Percentiles rank a stretch among this genome's conserved stretches.
phyloP scores from a whole-genome alignment of 2,329 filamentous ascomycete genomes.

The Verticillium tricorpus region DNA sequence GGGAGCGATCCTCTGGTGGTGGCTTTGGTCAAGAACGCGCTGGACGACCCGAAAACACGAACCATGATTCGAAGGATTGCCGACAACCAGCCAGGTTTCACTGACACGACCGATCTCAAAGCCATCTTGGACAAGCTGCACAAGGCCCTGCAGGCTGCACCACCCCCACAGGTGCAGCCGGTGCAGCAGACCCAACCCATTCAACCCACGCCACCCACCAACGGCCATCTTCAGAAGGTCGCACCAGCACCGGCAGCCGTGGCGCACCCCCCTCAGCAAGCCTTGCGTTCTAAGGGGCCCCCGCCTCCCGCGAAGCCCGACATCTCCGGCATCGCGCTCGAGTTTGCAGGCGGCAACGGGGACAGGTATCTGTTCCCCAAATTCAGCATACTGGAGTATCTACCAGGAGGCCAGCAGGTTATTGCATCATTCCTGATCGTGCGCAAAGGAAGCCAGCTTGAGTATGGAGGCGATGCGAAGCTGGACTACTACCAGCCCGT shows the following conservation, averaged over 20 bases:
- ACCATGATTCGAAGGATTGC: conserved; percentile 52
- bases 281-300: conserved; percentile 56
- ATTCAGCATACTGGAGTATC: conserved; percentile 69
- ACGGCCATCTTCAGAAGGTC: conserved; percentile 18
- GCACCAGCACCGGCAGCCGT: conserved; percentile 5
- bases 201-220: conserved; percentile 20
- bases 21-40: conserved; percentile 49
- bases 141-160: conserved; percentile 33
- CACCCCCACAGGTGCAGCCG: conserved; percentile 13
- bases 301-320: conserved; percentile 51
- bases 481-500: conserved; percentile 75
- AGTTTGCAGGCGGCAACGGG: conserved; percentile 62
- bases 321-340: conserved; percentile 63
- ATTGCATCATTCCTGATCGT: conserved; percentile 76
- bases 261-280: conserved; percentile 38
- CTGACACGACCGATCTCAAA: conserved; percentile 52
- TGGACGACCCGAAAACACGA: conserved; percentile 45
- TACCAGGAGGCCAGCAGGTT: conserved; percentile 53
- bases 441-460: conserved; percentile 63
- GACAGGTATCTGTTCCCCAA: conserved; percentile 77
- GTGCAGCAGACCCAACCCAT: background rate
- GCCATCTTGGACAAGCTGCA: conserved; percentile 44
- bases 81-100: conserved; percentile 42
- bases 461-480: conserved; percentile 57
- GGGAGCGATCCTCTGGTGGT: conserved; percentile 54